Evolutionary conservation across 345 rosid species (phyloP).

Genomic region (Trapa bicornis): DNA sequence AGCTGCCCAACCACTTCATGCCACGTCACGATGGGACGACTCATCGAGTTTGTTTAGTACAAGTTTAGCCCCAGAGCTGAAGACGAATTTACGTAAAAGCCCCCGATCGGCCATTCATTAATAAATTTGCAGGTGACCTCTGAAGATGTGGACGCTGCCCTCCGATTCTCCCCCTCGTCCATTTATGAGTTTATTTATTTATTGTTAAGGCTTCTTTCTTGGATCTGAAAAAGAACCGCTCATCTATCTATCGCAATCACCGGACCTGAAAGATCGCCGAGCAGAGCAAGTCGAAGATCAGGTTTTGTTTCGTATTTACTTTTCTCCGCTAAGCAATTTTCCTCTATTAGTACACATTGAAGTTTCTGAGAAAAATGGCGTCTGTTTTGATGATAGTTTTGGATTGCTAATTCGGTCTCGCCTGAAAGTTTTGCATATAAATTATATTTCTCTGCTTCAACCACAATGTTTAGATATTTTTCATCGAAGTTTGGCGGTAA

Average conservation of each 20-base stretch:
- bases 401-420: background rate
- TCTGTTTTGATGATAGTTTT: background rate
- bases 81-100: background rate
- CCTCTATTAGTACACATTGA: background rate
- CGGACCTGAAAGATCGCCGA: background rate
- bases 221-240: background rate
- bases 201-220: background rate
- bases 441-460: background rate
- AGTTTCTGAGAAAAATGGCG: background rate
- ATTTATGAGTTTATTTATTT: background rate
- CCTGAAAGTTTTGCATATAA: background rate
- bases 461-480: too few species aligned
- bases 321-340: background rate
- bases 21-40: background rate
- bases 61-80: background rate
- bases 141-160: background rate
- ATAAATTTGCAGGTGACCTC: too few species aligned
- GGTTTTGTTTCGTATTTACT: background rate
- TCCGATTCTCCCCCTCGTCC: background rate
- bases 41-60: background rate
- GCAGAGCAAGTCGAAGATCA: background rate
- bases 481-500: background rate
- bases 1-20: background rate
- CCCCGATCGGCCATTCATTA: background rate
- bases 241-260: slow-evolving; percentile 3